Evolutionary conservation across 208 protist species (phyloP).

Genomic region (Leishmania tarentolae): DNA sequence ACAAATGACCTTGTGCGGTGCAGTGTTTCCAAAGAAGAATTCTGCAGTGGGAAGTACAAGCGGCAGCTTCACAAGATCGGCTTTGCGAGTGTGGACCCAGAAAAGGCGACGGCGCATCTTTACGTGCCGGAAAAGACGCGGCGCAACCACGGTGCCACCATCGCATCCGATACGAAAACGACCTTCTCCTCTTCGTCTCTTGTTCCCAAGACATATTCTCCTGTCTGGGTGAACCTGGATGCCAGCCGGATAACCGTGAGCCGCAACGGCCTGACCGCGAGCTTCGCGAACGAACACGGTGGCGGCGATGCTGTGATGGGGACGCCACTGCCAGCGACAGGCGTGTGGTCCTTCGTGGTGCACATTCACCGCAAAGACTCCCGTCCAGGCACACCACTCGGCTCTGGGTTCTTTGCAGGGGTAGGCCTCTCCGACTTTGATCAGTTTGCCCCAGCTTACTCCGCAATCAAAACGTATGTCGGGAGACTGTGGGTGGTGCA

Average conservation of each 20-base stretch:
- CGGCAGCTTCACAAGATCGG: conserved; percentile 36
- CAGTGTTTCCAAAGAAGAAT: conserved; percentile 52
- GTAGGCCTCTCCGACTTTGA: conserved; percentile 63
- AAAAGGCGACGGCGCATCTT: conserved; percentile 47
- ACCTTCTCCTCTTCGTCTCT: conserved; percentile 5
- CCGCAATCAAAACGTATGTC: conserved; percentile 44
- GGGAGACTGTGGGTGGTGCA: conserved; percentile 85
- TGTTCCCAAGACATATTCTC: conserved; percentile 44
- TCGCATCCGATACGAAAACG: conserved; percentile 24
- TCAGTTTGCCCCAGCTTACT: conserved; percentile 57
- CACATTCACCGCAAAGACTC: conserved; percentile 68
- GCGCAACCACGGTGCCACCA: conserved; percentile 26
- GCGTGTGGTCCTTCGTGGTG: conserved; percentile 82
- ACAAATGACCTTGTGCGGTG: conserved; percentile 78
- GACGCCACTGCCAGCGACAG: conserved; percentile 55
- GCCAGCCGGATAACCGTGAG: conserved; percentile 52
- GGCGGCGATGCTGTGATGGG: conserved; percentile 75
- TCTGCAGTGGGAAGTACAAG: conserved; percentile 29
- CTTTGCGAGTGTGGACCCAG: conserved; percentile 60
- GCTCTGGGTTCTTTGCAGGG: conserved; percentile 88
- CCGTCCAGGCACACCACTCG: conserved; percentile 59
- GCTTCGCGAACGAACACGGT: conserved; percentile 59
- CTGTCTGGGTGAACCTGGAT: conserved; percentile 68
- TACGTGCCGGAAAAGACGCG: conserved; percentile 44
- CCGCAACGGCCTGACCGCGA: conserved; percentile 61